phyloP scores from a whole-genome alignment of 2,329 filamentous ascomycete genomes.

The Penicillium brasilianum region DNA sequence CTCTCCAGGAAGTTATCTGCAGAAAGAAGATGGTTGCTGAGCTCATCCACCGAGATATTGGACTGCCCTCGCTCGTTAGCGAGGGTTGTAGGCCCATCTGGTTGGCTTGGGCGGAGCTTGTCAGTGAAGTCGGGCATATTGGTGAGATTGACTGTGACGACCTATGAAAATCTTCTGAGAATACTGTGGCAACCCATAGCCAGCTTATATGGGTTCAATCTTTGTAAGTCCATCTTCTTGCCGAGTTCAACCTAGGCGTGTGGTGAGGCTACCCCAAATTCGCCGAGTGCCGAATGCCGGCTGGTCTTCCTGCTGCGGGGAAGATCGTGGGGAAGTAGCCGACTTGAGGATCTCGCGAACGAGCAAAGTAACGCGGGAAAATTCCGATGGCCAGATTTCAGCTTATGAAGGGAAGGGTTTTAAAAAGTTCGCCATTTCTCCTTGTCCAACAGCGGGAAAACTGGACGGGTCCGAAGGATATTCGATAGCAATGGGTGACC shows the following conservation, averaged over 20 bases:
- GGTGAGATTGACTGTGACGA: background rate
- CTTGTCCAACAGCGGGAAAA: background rate
- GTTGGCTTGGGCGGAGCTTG: slow-evolving; percentile 52
- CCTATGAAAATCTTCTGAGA: background rate
- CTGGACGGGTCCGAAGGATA: background rate
- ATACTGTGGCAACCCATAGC: background rate
- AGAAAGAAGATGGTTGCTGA: slow-evolving; percentile 54
- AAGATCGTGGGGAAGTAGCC: slow-evolving; percentile 26
- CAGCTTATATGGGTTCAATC: background rate
- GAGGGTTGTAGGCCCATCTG: slow-evolving; percentile 54
- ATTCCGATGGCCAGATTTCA: background rate
- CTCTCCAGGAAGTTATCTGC: slow-evolving; percentile 55
- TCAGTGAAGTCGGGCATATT: slow-evolving; percentile 57
- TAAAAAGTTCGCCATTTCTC: background rate
- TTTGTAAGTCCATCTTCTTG: background rate
- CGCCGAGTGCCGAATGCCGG: slow-evolving; percentile 30
- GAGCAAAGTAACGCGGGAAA: background rate
- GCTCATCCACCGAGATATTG: slow-evolving; percentile 49
- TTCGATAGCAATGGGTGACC: slow-evolving; percentile 26
- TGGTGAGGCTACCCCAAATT: slow-evolving; percentile 7
- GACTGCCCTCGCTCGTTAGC: slow-evolving; percentile 53
- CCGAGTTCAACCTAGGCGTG: slow-evolving; percentile 9
- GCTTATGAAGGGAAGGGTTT: no score
- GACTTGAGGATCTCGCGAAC: slow-evolving; percentile 7
- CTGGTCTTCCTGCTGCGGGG: slow-evolving; percentile 15